These are phyloP conservation scores for Paramecium primaurelia DNA, from an alignment of 73 alveolate species.

Conservation along the genomic window DNA sequence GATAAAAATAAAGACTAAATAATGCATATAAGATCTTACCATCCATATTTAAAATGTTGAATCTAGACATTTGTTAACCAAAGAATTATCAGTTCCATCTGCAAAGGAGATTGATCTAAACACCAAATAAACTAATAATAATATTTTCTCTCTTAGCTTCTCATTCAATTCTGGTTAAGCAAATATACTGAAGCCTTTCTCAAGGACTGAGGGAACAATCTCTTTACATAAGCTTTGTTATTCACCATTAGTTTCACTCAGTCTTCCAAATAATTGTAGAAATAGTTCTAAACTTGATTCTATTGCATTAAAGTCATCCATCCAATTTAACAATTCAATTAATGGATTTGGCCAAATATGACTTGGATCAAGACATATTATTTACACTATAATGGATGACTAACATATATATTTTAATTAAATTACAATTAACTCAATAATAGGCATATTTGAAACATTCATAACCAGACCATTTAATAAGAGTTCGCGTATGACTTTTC, in stretches of 20 bases:
- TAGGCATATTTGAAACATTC: conserved; percentile 57
- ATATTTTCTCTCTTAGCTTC: conserved; percentile 33
- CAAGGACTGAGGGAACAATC: background rate
- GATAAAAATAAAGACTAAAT: conserved; percentile 25
- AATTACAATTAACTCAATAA: conserved; percentile 47
- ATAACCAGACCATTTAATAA: conserved; percentile 47
- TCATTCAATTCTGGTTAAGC: conserved; percentile 30
- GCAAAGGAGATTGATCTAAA: conserved; percentile 54
- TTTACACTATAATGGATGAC: conserved; percentile 19
- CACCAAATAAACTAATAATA: conserved; percentile 42
- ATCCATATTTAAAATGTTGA: conserved; percentile 49
- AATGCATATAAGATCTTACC: background rate
- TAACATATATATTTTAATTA: background rate
- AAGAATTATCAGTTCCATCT: conserved; percentile 53
- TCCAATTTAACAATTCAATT: conserved; percentile 30
- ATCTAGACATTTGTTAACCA: conserved; percentile 47
- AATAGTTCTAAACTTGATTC: conserved; percentile 18
- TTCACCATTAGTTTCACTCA: conserved; percentile 7
- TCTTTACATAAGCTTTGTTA: background rate
- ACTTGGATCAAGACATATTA: background rate
- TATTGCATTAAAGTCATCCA: conserved; percentile 34
- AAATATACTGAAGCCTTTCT: conserved; percentile 24
- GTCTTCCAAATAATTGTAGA: conserved; percentile 1
- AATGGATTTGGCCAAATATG: conserved; percentile 38
- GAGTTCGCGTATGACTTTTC: conserved; percentile 52